These are phyloP conservation scores for Meyerozyma carpophila DNA, from an alignment of 1,139 yeast genomes.

Conservation along the genomic window DNA sequence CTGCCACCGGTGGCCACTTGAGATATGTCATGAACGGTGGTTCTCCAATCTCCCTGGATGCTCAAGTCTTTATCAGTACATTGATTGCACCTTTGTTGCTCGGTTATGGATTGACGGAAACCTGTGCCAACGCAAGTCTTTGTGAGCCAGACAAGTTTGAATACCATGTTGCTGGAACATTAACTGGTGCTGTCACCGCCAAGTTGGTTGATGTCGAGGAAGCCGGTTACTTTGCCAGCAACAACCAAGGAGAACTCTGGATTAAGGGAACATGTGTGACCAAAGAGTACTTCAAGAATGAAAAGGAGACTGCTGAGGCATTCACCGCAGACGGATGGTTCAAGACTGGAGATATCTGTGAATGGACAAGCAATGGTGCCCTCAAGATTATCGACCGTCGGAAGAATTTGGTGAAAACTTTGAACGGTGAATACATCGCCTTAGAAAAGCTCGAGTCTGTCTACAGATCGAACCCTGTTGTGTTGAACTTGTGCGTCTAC, in stretches of 20 bases:
- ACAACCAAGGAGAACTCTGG: conserved; percentile 90
- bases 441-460: conserved; percentile 84
- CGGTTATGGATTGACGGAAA: conserved; percentile 97
- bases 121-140: conserved; percentile 83
- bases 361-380: conserved; percentile 80
- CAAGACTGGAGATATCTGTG: conserved; percentile 95
- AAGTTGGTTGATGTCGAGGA: conserved; percentile 90
- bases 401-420: conserved; percentile 93
- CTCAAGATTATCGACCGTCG: conserved; percentile 86
- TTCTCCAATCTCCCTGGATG: conserved; percentile 78
- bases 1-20: conserved; percentile 92
- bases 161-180: conserved; percentile 73
- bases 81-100: conserved; percentile 83
- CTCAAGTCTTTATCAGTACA: conserved; percentile 78
- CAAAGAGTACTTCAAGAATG: conserved; percentile 76
- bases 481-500: conserved; percentile 82
- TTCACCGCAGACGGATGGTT: conserved; percentile 91
- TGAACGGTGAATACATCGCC: conserved; percentile 97
- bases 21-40: conserved; percentile 85
- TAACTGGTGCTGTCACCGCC: conserved; percentile 77
- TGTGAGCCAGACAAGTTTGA: conserved; percentile 62
- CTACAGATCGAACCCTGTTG: conserved; percentile 78
- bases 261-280: conserved; percentile 72
- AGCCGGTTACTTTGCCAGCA: conserved; percentile 86
- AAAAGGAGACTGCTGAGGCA: conserved; percentile 72